Percentiles rank a stretch among this genome's conserved stretches.
These are phyloP conservation scores for Fusarium praegraminearum DNA, from an alignment of 2,329 filamentous ascomycete genomes.

Conservation along the genomic window DNA sequence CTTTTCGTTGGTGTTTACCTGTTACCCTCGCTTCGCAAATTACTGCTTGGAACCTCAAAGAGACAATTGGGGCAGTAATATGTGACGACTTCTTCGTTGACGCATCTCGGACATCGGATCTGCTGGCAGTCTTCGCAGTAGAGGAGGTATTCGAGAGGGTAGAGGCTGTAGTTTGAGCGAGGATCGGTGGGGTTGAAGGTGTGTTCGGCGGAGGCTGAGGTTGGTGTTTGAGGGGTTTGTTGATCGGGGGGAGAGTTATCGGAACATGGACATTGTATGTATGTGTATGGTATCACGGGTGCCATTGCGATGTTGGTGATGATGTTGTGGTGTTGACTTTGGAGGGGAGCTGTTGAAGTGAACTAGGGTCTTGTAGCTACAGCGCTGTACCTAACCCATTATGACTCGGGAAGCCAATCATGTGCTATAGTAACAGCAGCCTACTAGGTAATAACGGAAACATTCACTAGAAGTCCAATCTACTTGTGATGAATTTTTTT, in stretches of 20 bases:
- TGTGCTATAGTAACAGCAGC: not conserved
- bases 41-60: constrained; percentile 95
- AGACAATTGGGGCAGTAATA: constrained; percentile 96
- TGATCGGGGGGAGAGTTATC: constrained; percentile 56
- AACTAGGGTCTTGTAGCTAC: constrained; percentile 26
- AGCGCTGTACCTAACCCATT: not conserved
- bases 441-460: not conserved
- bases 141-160: constrained; percentile 90
- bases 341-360: constrained; percentile 40
- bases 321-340: constrained; percentile 20
- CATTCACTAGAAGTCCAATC: not conserved
- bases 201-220: constrained; percentile 71
- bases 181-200: constrained; percentile 89
- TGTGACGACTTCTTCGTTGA: constrained; percentile 91
- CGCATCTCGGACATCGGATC: constrained; percentile 92
- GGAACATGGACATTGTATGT: constrained; percentile 75
- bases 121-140: constrained; percentile 99
- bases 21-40: constrained; percentile 92
- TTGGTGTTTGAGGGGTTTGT: constrained; percentile 46
- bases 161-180: constrained; percentile 90
- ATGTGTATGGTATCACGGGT: constrained; percentile 70
- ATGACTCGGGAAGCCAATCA: constrained; percentile 26
- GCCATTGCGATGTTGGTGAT: constrained; percentile 63
- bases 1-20: constrained; percentile 66
- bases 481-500: not conserved